These are phyloP conservation scores for Acanthochlamys bracteata DNA, from an alignment of 106 monocot genomes.

Conservation along the genomic window DNA sequence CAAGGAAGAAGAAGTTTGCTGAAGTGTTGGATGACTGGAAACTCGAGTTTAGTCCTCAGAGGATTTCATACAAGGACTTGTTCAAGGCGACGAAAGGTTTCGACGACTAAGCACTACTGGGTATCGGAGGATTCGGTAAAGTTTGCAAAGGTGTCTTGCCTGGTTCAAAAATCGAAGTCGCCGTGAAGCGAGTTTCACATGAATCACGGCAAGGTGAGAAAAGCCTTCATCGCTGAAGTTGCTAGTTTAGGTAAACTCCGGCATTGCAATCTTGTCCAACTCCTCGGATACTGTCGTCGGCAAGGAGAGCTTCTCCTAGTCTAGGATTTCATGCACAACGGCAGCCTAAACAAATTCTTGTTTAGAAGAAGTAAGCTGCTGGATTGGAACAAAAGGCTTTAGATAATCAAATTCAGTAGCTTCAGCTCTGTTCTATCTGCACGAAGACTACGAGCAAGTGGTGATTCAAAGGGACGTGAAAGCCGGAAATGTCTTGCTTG, in stretches of 20 bases:
- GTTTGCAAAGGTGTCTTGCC: too few relatives aligned
- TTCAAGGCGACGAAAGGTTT: too few relatives aligned
- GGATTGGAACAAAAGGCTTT: not conserved
- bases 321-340: not conserved
- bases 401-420: not conserved
- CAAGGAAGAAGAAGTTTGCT: too few relatives aligned
- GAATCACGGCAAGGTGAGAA: too few relatives aligned
- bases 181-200: too few relatives aligned
- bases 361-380: not conserved
- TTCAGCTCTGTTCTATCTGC: not conserved
- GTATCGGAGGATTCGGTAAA: too few relatives aligned
- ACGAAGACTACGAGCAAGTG: not conserved
- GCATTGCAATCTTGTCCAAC: conserved; percentile 10
- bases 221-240: too few relatives aligned
- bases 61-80: too few relatives aligned
- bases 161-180: too few relatives aligned
- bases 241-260: conserved; percentile 6
- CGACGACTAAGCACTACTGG: too few relatives aligned
- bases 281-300: conserved; percentile 1
- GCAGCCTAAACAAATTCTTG: not conserved
- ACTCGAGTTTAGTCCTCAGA: too few relatives aligned
- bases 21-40: too few relatives aligned
- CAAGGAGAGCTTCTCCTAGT: not conserved
- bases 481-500: not conserved
- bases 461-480: not conserved